Percentiles rank a stretch among this genome's conserved stretches.
Evolutionary conservation across 2,329 filamentous ascomycete species (phyloP).

Genomic region (Colletotrichum incanum): DNA sequence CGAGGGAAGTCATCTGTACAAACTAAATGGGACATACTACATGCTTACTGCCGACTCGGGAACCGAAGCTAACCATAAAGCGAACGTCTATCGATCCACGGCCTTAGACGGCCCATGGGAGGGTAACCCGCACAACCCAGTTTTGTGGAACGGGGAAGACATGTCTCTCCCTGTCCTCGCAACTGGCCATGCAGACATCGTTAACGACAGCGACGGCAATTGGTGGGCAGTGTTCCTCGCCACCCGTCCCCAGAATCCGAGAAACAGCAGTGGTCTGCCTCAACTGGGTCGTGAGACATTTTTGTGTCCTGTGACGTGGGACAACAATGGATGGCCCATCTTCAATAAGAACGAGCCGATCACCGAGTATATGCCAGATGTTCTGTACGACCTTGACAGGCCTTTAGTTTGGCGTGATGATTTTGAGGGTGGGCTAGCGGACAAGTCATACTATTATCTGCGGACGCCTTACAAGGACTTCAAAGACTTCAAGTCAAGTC

Average conservation of each 20-base stretch:
- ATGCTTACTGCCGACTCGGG: conserved; percentile 43
- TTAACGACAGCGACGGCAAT: conserved; percentile 31
- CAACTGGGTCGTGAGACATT: conserved; percentile 43
- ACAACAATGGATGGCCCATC: conserved; percentile 40
- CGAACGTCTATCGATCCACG: conserved; percentile 38
- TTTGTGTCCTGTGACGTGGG: conserved; percentile 41
- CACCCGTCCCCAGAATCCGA: conserved; percentile 38
- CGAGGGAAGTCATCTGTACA: conserved; percentile 43
- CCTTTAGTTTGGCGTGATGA: conserved; percentile 41
- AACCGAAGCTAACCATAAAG: conserved; percentile 40
- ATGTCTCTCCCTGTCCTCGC: conserved; percentile 41
- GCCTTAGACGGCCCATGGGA: conserved; percentile 40
- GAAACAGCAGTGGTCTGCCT: conserved; percentile 30
- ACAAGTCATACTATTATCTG: conserved; percentile 42
- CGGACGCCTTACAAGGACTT: conserved; percentile 43
- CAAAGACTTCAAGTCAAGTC: conserved; percentile 36
- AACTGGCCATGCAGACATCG: conserved; percentile 43
- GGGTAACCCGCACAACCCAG: conserved; percentile 39
- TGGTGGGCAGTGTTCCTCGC: conserved; percentile 45
- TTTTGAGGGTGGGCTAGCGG: conserved; percentile 37
- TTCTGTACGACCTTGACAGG: conserved; percentile 40
- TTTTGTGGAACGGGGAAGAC: conserved; percentile 42
- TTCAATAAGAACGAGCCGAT: conserved; percentile 40
- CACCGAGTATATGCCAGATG: conserved; percentile 29
- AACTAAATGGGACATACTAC: conserved; percentile 41